A percentile compares a stretch with the other conserved stretches of the same genome.
These are phyloP conservation scores for Anisogramma anomala DNA, from an alignment of 2,329 filamentous ascomycete genomes.

Conservation along the genomic window DNA sequence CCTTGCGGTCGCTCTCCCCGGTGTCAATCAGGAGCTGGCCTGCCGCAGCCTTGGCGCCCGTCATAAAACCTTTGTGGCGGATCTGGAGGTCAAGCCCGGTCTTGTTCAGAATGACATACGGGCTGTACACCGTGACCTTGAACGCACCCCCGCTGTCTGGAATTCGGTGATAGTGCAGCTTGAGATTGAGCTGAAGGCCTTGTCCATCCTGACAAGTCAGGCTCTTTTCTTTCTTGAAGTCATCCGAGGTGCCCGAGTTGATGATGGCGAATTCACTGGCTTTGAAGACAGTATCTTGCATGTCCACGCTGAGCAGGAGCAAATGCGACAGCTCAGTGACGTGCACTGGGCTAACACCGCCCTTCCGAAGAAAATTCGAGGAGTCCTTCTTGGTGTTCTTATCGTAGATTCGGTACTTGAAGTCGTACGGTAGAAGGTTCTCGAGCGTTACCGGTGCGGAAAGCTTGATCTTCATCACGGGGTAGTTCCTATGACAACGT, in stretches of 20 bases:
- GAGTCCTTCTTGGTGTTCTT: slow-evolving; percentile 98
- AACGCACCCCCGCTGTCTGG: slow-evolving; percentile 92
- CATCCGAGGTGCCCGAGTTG: slow-evolving; percentile 76
- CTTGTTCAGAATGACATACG: slow-evolving; percentile 91
- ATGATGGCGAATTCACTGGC: slow-evolving; percentile 95
- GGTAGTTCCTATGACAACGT: slow-evolving; percentile 54
- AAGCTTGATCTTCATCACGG: slow-evolving; percentile 86
- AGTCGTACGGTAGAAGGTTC: slow-evolving; percentile 90
- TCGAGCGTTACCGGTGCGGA: slow-evolving; percentile 90
- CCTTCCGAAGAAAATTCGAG: slow-evolving; percentile 95
- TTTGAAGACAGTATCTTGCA: slow-evolving; percentile 93
- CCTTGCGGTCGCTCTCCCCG: slow-evolving; percentile 49
- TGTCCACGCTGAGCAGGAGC: slow-evolving; percentile 81
- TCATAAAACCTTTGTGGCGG: slow-evolving; percentile 78
- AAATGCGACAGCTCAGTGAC: slow-evolving; percentile 93
- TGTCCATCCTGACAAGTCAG: slow-evolving; percentile 76
- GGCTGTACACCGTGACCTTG: slow-evolving; percentile 88
- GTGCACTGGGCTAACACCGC: slow-evolving; percentile 92
- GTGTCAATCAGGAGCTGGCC: slow-evolving; percentile 49
- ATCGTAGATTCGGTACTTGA: slow-evolving; percentile 98
- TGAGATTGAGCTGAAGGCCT: slow-evolving; percentile 66
- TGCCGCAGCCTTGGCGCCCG: slow-evolving; percentile 70
- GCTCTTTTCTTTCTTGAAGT: slow-evolving; percentile 73
- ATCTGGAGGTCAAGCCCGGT: slow-evolving; percentile 83
- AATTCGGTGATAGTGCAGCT: slow-evolving; percentile 80